Evolutionary conservation across 2,329 filamentous ascomycete species (phyloP), one percentile per base, ranked within the genome.

Genomic region (Lasiodiplodia sp.): DNA sequence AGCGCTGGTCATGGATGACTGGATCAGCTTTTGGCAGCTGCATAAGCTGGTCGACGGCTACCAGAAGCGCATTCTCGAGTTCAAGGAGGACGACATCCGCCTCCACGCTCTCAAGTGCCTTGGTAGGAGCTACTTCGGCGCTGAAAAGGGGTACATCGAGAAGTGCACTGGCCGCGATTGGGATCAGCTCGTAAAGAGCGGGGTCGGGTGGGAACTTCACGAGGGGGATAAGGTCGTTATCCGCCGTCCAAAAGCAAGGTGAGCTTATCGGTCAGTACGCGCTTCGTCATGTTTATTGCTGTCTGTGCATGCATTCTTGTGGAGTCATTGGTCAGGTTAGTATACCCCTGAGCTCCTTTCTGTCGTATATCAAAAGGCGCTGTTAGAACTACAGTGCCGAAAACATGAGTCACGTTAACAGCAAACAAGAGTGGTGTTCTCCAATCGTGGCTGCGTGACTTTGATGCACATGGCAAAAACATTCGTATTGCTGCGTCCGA

Each of bases 51-150:
- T 96, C 37, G 93, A 97, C 81, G 92, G 92, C 10, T 92, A 97
- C 79, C 87, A 91, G 78, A 87, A 90, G 47, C 88, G 89, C 68
- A 82, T 99, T 68, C 89, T 98, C 85, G 91, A 93, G 75, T 95
- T 90, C 83, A 92, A 92, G 10, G 92, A 93, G 73, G 87, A 89
- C 28, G 85, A 87, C n/a, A 85, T 97, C 76, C 85, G 91, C 72
- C 83, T 88, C 72, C 91, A 94, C 79, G 89, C 92, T 40, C 83
- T 98, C 73, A 97, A 97, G 82, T 96, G 94, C 77, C 87, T 98
- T 67, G 94, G 93, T 0, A 87, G 89, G 75, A 87, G 91, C 4
- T 99, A 99, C 78, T 81, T 97, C 71, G 88, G 82, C 23, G 90
- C 93, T 10, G 92, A 93, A 66, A 79, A 86, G 69, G 77, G 76